Conservation (phyloP, 306 rosid species). For the Rosa chinensis region DNA sequence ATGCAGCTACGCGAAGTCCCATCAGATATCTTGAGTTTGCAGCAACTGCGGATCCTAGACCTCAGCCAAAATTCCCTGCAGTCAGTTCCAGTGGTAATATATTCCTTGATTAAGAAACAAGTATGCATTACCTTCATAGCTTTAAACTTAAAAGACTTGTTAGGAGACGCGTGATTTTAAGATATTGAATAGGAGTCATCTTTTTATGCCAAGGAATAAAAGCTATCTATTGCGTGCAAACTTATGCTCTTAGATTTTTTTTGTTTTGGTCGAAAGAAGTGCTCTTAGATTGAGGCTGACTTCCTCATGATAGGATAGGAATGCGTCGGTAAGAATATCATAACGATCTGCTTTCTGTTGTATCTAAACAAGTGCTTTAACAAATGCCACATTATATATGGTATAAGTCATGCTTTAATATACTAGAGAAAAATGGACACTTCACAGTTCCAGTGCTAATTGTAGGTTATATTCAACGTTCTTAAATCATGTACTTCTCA, state of each 20-base stretch:
- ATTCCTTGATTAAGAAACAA: conserved; percentile 2
- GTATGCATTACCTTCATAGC: not conserved
- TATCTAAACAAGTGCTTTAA: not conserved
- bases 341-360: not conserved
- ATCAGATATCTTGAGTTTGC: conserved; percentile 61
- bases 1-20: conserved; percentile 69
- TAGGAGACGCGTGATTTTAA: not conserved
- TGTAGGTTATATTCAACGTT: conserved; percentile 4
- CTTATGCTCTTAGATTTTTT: not conserved
- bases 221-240: not conserved
- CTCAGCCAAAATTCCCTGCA: conserved; percentile 87
- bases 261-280: not conserved
- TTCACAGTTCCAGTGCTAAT: not conserved
- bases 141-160: not conserved
- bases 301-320: not conserved
- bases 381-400: not conserved
- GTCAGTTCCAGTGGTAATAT: conserved; percentile 69
- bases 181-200: not conserved
- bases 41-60: conserved; percentile 65
- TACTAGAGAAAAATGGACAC: not conserved
- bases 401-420: not conserved
- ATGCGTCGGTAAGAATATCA: not conserved
- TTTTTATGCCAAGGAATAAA: not conserved
- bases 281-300: not conserved
- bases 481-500: conserved; percentile 16